phyloP scores from a whole-genome alignment of 257 asterid species.

The Nyctanthes arbortristis region DNA sequence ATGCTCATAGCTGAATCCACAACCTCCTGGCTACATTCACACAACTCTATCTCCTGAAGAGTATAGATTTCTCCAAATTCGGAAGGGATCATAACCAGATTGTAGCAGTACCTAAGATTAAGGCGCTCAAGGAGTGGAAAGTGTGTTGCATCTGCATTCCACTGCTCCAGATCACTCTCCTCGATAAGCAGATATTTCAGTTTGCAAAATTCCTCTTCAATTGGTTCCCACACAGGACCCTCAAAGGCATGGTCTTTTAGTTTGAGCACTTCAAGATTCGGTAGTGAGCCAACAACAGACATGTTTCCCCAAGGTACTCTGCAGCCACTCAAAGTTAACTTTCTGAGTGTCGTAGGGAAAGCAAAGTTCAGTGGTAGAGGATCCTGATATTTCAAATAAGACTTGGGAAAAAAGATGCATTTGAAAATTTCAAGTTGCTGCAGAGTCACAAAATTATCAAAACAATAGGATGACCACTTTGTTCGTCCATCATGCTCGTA shows the following conservation, averaged over 20 bases:
- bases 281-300: constrained; percentile 2
- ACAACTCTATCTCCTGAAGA: constrained; percentile 7
- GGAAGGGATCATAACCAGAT: constrained; percentile 9
- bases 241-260: constrained; percentile 6
- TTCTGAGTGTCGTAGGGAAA: neutral
- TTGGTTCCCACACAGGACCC: constrained; percentile 15
- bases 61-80: constrained; percentile 1
- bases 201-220: neutral
- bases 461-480: constrained; percentile 2
- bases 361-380: constrained; percentile 12
- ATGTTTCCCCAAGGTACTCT: neutral
- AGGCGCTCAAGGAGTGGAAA: constrained; percentile 7
- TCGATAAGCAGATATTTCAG: constrained; percentile 14
- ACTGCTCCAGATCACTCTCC: neutral
- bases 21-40: neutral
- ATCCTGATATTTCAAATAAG: neutral
- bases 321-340: constrained; percentile 20
- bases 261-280: constrained; percentile 19
- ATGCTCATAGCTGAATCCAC: constrained; percentile 5
- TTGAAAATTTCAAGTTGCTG: constrained; percentile 14
- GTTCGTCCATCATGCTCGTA: neutral
- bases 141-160: constrained; percentile 9
- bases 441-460: neutral
- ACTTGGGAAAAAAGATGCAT: neutral
- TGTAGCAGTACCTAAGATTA: neutral